Base-by-base conservation (phyloP, 2,329 filamentous ascomycete genomes). In the Pseudogymnoascus pannorum region DNA sequence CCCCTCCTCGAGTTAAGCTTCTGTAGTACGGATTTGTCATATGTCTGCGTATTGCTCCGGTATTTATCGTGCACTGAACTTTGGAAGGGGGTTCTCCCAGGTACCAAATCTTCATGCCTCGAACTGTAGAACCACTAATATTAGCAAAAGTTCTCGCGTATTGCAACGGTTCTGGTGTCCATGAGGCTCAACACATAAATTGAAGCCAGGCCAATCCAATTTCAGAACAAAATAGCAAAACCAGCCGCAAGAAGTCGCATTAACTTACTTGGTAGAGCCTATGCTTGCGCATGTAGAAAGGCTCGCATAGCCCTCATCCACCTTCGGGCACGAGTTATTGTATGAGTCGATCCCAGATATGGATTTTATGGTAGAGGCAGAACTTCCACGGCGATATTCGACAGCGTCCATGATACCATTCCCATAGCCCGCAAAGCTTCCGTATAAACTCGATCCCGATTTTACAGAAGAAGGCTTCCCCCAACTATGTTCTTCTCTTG, bases 401-500 rank as follows among this genome's bases (percentile, higher is more conserved):
- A 73, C 70, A 24, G 66, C 67, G 16, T 69, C 66, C 61, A 63
- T 62, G 24, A 62, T 57, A 18, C 59, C 58, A 38, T 64, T 68
- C 57, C 61, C 69, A 60, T 63, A 65, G 24, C 73, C 74, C 54
- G 68, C 68, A 67, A 76, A 76, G 64, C 74, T 75, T 57, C 78
- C 78, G 66, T 76, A 75, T 58, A 81, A 70, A 68, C 79, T 82
- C 48, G 79, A 81, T n/a, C 74, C 72, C 3, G 77, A 74, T 51
- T 75, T 76, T 48, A 81, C 77, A 9, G 78, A 77, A 4, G 78
- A 70, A 12, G 67, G 64, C 57, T 71, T 72, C 60, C 76, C 77
- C 70, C 81, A 79, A 65, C 77, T 75, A 58, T 73, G 71, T 59
- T 78, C 73, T 62, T 75, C 77, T 51, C 76, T 76, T 58, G 77